Percentiles rank a stretch among this genome's conserved stretches.
Conservation (phyloP, 495 filamentous ascomycete genomes). For the Amorphotheca resinae region DNA sequence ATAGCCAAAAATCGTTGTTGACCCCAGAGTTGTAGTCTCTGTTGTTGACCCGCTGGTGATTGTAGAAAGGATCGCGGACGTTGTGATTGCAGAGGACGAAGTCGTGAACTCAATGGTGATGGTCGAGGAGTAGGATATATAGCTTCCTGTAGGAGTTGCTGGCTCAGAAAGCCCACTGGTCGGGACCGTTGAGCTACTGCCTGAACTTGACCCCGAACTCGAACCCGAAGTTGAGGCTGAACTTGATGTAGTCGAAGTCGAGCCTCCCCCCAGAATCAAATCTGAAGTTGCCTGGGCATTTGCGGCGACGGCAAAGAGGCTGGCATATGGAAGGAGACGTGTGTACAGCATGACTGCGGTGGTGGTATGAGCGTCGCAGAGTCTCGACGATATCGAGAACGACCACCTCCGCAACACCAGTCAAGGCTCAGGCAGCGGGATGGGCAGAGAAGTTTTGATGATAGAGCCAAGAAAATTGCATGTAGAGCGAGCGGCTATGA, state of each 20-base stretch:
- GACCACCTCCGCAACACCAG: too few relatives aligned
- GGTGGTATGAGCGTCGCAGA: too few relatives aligned
- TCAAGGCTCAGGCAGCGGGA: too few relatives aligned
- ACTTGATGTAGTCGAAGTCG: neutral
- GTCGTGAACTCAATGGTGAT: conserved; percentile 13
- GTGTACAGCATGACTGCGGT: conserved; percentile 14
- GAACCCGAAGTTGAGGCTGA: neutral
- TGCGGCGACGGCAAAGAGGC: conserved; percentile 20
- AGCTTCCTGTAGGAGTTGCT: conserved; percentile 26
- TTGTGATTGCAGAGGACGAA: conserved; percentile 13
- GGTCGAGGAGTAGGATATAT: conserved; percentile 31
- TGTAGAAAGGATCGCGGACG: conserved; percentile 10
- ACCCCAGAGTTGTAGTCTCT: conserved; percentile 15
- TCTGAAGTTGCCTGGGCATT: conserved; percentile 11
- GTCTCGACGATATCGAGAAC: too few relatives aligned
- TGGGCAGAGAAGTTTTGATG: too few relatives aligned
- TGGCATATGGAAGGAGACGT: conserved; percentile 10
- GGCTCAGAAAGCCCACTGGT: conserved; percentile 16
- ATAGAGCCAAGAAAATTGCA: too few relatives aligned
- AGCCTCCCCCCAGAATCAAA: too few relatives aligned
- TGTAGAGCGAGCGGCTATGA: too few relatives aligned
- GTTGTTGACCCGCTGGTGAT: conserved; percentile 15
- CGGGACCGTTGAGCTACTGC: neutral
- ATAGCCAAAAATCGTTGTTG: conserved; percentile 17
- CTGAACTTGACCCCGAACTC: neutral